Base-by-base conservation (phyloP, 1,284 basidiomycete species). In the Trichosporon sp. region DNA sequence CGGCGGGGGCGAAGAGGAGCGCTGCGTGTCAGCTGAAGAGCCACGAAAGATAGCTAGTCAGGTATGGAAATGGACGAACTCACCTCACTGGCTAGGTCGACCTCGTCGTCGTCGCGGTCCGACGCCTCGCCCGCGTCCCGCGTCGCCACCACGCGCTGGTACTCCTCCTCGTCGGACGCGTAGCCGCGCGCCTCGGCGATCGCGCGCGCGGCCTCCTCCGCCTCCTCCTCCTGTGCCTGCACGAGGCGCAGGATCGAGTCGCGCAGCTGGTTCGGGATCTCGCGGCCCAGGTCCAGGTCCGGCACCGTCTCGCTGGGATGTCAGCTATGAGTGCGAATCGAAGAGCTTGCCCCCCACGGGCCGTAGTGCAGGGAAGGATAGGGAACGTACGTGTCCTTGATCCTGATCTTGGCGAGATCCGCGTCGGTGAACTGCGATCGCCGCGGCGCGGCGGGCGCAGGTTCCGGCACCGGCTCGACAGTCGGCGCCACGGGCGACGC, bases 171-270 rank as follows among this genome's bases (percentile, higher is more conserved):
- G 5, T 84, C 87, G 62, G 69, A 64, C 23, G 27, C 42, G 4
- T 32, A n/a, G n/a, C 69, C 73, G 21, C 69, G 73, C 13, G 79
- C 66, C 75, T 83, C 79, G 8, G 73, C 74, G n/a, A 80, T 75
- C 6, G 80, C 83, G 3, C 83, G 82, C 9, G 85, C 86, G 0
- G 87, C 87, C 18, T 89, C 90, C 21, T 90, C 89, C 15, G 89
- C 90, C 25, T 88, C 88, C 51, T 89, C 87, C 0, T 84, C 85
- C 65, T 92, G 87, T 25, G 85, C 88, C 75, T 92, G 90, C 0
- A 88, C 90, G 2, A 91, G 87, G 27, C 91, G 87, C 15, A 94
- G 85, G 73, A 94, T 90, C 68, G 90, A 89, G 0, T 88, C 88
- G 76, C 93, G 93, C 86, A 93, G 89, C 75, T 89, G 86, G 60